These are phyloP conservation scores for Oryza brachyantha DNA, from an alignment of 176 grass and related monocot species.

Conservation along the genomic window DNA sequence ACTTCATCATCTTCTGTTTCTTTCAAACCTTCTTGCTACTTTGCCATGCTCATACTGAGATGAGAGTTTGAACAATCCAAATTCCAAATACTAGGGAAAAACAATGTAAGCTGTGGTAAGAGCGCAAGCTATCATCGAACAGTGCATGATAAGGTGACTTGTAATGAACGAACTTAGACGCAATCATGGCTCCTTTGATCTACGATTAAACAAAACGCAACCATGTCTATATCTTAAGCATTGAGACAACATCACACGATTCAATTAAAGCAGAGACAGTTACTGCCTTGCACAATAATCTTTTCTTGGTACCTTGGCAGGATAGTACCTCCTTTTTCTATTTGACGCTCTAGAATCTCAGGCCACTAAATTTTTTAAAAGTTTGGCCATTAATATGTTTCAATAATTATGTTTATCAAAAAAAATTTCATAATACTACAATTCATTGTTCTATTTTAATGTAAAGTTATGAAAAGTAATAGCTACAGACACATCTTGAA, in stretches of 20 bases:
- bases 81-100: background rate
- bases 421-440: background rate
- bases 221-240: constrained; percentile 24
- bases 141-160: background rate
- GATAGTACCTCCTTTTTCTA: background rate
- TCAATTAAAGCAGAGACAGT: constrained; percentile 38
- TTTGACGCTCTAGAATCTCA: background rate
- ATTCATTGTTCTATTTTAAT: background rate
- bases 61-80: background rate
- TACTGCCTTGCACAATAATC: constrained; percentile 20
- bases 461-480: background rate
- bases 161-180: constrained; percentile 11
- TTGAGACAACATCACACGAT: constrained; percentile 13
- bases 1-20: constrained; percentile 19
- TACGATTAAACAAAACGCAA: constrained; percentile 25
- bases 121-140: background rate
- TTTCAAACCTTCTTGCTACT: constrained; percentile 8
- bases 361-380: no score
- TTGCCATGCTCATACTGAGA: background rate
- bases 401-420: background rate
- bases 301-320: constrained; percentile 21
- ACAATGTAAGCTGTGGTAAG: background rate
- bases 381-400: no score
- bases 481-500: background rate
- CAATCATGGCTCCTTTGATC: constrained; percentile 14